Base-by-base conservation (phyloP, 768 basidiomycete genomes). In the Mycena haematopus region DNA sequence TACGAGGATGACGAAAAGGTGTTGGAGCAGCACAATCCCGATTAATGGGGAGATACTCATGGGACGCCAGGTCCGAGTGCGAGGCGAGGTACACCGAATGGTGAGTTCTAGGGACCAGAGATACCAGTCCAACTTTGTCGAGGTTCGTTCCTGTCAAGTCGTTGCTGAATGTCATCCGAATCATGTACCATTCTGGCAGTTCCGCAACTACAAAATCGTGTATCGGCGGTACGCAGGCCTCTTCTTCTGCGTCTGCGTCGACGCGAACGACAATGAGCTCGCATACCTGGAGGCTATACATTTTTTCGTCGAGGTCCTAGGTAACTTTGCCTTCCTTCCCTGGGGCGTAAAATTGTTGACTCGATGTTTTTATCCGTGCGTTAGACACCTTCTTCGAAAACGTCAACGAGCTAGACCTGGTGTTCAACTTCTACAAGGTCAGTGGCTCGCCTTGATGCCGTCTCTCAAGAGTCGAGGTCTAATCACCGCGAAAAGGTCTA, bases 1-100 rank as follows among this genome's bases (percentile, higher is more conserved):
- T 99, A 95, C 69, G 95, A 98, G 69, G 97, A 99, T 72, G 97
- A 99, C 68, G 97, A 99, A 82, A 99, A 99, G 89, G 95, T 93
- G 29, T 9, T 31, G 29, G n/a, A 4, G 29, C 29, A 31, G 29
- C 29, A 31, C 6, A 31, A 31, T 31, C 6, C 29, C 29, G 29
- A 31, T 31, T 31, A 31, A 31, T 31, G 9, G 9, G 29, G 29
- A 36, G 36, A 14, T 36, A 2, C 36, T 36, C 36, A 36, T 36
- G 36, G 2, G 2, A 11, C 9, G 36, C 13, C 13, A 96, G 95
- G 92, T 96, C 62, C 87, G 96, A 51, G 82, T 99, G 62, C 86
- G 96, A 21, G 96, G 97, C 4, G 97, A 99, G 74, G 96, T 99
- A 1, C 97, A 99, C 74, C 83, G 97, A 36, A 75, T 96, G 63